Percentiles rank a stretch among this genome's conserved stretches.
These are phyloP conservation scores for Candida sp. DNA, from an alignment of 1,139 yeast genomes.

Conservation along the genomic window DNA sequence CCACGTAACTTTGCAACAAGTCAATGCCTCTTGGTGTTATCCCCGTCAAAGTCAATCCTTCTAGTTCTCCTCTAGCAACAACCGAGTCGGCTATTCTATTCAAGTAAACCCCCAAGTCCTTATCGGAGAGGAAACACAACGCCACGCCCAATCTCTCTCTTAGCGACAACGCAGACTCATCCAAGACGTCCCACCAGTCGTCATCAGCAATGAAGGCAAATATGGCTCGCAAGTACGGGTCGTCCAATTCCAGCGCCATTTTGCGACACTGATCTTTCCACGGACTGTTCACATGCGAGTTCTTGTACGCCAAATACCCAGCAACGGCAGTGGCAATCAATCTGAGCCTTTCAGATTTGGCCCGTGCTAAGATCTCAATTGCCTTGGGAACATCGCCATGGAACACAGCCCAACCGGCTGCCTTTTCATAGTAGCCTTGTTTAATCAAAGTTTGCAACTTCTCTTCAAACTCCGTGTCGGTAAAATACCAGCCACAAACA, in stretches of 20 bases:
- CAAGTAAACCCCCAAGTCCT: constrained; percentile 71
- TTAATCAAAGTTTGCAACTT: constrained; percentile 61
- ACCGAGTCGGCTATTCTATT: constrained; percentile 74
- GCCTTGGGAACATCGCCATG: constrained; percentile 89
- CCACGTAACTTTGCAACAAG: constrained; percentile 84
- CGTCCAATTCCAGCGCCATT: constrained; percentile 85
- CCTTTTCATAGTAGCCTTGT: constrained; percentile 76
- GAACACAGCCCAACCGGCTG: constrained; percentile 98
- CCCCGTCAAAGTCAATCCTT: constrained; percentile 90
- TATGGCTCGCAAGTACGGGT: constrained; percentile 89
- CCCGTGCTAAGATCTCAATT: constrained; percentile 66
- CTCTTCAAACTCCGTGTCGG: constrained; percentile 75
- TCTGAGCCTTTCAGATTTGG: constrained; percentile 65
- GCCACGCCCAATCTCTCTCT: constrained; percentile 93
- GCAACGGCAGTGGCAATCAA: constrained; percentile 95
- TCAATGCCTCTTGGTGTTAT: constrained; percentile 84
- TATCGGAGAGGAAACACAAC: constrained; percentile 78
- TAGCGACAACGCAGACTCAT: constrained; percentile 86
- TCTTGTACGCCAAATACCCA: constrained; percentile 82
- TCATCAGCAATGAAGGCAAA: constrained; percentile 95
- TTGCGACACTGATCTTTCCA: constrained; percentile 95
- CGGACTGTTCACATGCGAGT: constrained; percentile 66
- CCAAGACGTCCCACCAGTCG: constrained; percentile 96
- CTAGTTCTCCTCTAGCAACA: constrained; percentile 80
- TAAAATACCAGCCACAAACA: constrained; percentile 92